Base-by-base conservation (phyloP, 2,329 filamentous ascomycete genomes). In the Beauveria brongniartii region DNA sequence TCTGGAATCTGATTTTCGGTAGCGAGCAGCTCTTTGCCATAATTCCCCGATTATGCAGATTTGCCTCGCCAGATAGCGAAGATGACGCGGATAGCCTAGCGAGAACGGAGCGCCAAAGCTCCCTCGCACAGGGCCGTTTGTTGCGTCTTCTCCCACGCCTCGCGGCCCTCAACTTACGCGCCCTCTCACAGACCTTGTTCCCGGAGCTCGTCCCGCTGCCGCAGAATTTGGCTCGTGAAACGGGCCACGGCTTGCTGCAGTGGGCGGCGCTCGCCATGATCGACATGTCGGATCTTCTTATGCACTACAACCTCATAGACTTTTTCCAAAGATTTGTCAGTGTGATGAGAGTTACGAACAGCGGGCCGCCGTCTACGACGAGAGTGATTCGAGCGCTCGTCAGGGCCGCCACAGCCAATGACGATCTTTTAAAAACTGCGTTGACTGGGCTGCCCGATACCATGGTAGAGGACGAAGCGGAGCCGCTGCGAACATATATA, bases 1-100 rank as follows among this genome's bases (percentile, higher is more conserved):
- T 87, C 52, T 87, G 83, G 84, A 70, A 74, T 12, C 72, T 81
- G 3, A 68, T 86, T 5, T 78, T 86, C 51, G 71, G 74, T 26
- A 75, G 80, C 51, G 70, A 69, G 1, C 70, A 77, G 14, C 69
- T 78, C 26, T 79, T 83, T 64, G 65, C 69, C 4, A 69, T 80
- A n/a, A 70, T 85, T 22, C 72, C 79, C 18, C 55, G 63, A 1
- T 61, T 67, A 28, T 74, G 72, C 65, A 55, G 62, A 71, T 69
- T 37, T 14, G 12, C 12, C 34, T 37, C 65, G 61, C 65, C 1
- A 71, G 71, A 37, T 53, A 65, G 1, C 73, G 76, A 37, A 46
- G 52, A 26, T 22, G 24, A 18, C 46, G 55, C 12, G 55, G 63
- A 22, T 37, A 14, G 3, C 24, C 22, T 16, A 3, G 14, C 12